phyloP scores from a whole-genome alignment of 805 yeast species.

The Wickerhamomyces bisporus region DNA sequence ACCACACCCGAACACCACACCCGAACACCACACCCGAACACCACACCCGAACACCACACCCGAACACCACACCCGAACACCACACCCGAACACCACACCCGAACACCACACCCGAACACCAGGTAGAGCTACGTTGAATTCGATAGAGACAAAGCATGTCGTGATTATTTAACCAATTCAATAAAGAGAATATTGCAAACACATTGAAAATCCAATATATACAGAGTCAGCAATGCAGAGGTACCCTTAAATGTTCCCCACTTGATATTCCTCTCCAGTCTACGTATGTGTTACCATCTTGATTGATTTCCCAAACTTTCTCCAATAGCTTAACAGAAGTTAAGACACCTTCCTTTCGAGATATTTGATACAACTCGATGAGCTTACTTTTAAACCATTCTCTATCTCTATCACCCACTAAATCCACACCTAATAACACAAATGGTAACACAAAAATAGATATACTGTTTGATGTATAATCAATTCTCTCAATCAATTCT shows the following conservation, averaged over 20 bases:
- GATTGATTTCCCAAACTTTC: background rate
- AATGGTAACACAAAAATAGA: conserved; percentile 1
- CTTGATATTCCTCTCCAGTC: conserved; percentile 1
- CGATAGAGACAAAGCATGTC: no score
- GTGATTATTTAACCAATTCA: no score
- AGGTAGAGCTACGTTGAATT: no score
- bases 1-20: no score
- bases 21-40: no score
- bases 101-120: no score
- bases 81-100: no score
- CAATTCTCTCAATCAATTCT: conserved; percentile 1
- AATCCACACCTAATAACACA: conserved; percentile 1
- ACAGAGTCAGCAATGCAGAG: background rate
- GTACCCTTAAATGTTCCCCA: background rate
- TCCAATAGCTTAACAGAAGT: conserved; percentile 1
- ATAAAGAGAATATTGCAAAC: no score
- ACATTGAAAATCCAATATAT: no score
- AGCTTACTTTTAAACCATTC: background rate
- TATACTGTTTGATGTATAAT: background rate
- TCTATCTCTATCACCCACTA: background rate
- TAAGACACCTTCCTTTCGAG: background rate
- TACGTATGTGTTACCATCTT: background rate
- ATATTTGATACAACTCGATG: background rate
- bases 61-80: no score
- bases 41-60: no score